A percentile compares a stretch with the other conserved stretches of the same genome.
phyloP scores from a whole-genome alignment of 306 rosid species.

The Erythrophleum fordii region DNA sequence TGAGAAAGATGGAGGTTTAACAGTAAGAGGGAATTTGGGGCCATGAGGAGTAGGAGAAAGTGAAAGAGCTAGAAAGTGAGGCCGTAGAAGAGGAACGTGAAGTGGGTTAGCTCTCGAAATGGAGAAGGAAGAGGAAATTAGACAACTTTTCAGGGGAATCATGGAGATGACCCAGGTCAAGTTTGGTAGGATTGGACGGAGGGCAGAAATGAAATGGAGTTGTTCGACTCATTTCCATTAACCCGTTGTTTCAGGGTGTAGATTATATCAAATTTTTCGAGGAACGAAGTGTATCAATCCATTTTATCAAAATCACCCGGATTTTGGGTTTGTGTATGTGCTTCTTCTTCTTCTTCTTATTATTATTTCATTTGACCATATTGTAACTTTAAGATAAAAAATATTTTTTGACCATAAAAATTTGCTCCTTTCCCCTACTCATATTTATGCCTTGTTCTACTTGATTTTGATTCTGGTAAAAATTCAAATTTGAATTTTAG shows the following conservation, averaged over 20 bases:
- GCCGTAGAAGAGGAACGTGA: conserved; percentile 35
- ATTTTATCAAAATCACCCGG: too few relatives aligned
- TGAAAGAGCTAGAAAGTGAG: conserved; percentile 21
- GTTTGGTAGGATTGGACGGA: not conserved
- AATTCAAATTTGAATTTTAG: too few relatives aligned
- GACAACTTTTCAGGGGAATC: conserved; percentile 62
- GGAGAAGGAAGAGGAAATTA: conserved; percentile 34
- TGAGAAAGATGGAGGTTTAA: conserved; percentile 25
- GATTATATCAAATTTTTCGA: not conserved
- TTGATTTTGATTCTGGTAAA: too few relatives aligned
- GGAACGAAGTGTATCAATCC: not conserved
- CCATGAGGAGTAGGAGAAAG: conserved; percentile 26
- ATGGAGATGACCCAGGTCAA: conserved; percentile 49
- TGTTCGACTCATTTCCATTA: not conserved
- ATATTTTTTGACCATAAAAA: too few relatives aligned
- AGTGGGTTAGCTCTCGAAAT: conserved; percentile 50
- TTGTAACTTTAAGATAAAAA: too few relatives aligned
- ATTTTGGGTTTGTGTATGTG: too few relatives aligned
- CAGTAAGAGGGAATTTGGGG: conserved; percentile 29
- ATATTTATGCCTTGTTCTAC: too few relatives aligned
- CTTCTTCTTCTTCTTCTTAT: too few relatives aligned
- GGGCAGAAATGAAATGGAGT: not conserved
- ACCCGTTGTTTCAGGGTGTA: not conserved
- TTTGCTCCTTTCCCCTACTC: too few relatives aligned
- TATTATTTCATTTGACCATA: too few relatives aligned